Base-by-base conservation (phyloP, 495 filamentous ascomycete species). In the Podospora bellae-mahoneyi region DNA sequence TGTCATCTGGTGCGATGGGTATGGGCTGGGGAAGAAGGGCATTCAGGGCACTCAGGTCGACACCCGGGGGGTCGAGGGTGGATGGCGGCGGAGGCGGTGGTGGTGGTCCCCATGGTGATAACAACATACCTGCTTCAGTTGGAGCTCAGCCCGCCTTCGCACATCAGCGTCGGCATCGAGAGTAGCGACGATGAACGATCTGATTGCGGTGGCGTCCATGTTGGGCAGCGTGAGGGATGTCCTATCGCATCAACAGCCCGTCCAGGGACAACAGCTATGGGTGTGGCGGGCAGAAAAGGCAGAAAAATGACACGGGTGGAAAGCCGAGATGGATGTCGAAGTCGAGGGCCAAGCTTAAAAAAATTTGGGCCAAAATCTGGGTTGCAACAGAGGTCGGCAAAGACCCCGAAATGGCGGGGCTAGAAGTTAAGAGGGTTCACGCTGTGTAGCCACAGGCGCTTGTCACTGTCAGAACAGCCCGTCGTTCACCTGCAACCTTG, bases 161-260 rank as follows among this genome's bases (percentile, higher is more conserved):
- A 84, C 88, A 73, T 95, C 91, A 72, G 92, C 88, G 84, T 98
- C 92, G 69, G 91, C 78, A 73, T 92, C 89, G 73, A 97, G 87
- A 60, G 93, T 97, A 75, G 90, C 90, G 77, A 90, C 86, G 78
- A 98, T 92, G 79, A 93, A 92, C 84, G 88, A 88, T 81, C 93
- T 86, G 76, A 99, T 86, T 76, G 88, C 88, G 78, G 87, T 85
- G 78, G 90, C 91, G 85, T 97, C 93, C 95, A 98, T 97, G 67
- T 71, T 79, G 74, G 76, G 74, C 71, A 67, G 65, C 54, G 62
- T 70, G 61, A 73, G 59, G 66, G 65, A 56, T 70, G 69, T 71
- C 69, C 64, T 71, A 68, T 74, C 66, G 73, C 76, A 78, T 78
- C 73, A 70, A 75, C 65, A 66, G 63, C 28, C 66, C 54, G 65